Base-by-base conservation (phyloP, 345 rosid species). In the Populus alba region DNA sequence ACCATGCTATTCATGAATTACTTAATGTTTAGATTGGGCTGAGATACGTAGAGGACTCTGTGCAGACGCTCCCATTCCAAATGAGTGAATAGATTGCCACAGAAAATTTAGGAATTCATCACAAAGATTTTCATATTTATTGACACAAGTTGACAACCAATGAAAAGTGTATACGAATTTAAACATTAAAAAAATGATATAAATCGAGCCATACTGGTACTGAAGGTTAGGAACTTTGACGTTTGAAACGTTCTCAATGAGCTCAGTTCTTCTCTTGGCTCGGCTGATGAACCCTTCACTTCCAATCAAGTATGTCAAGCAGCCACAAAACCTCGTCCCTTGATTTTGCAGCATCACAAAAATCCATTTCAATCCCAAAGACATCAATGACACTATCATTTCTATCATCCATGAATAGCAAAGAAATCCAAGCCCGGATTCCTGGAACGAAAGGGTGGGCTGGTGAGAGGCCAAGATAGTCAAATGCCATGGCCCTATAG, bases 301-400 rank as follows among this genome's bases (percentile, higher is more conserved):
- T 92, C 99, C 99, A 96, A 80, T 94, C 97, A 77, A 94, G 92
- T 91, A 96, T 89, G 87, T 92, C 93, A 53, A 96, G 74, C 55
- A 96, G 90, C 98, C 98, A 94, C 87, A 96, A 84, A 38, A 96
- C 97, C 88, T 91, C 95, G 8, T 94, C 97, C 87, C 86, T 87
- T 39, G 95, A 85, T 81, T 84, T 89, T 45, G 99, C 97, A 81
- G 88, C 89, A 83, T 91, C 93, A 53, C 90, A 87, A 70, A 94
- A 96, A 85, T 94, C 99, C 86, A 96, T 80, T 75, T 94, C 95
- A 20, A 96, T 90, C 63, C 97, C 99, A 15, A 89, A 92, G 73
- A 92, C 99, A 61, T 90, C 91, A 27, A 90, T 82, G 2, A 75
- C 49, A 9, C 92, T 87, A 27, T 92, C 92, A 31, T 84, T 88